Evolutionary conservation across 352 stramenopile species (phyloP), one percentile per base, ranked within the genome.

Genomic region (Globisporangium heterothallicum): DNA sequence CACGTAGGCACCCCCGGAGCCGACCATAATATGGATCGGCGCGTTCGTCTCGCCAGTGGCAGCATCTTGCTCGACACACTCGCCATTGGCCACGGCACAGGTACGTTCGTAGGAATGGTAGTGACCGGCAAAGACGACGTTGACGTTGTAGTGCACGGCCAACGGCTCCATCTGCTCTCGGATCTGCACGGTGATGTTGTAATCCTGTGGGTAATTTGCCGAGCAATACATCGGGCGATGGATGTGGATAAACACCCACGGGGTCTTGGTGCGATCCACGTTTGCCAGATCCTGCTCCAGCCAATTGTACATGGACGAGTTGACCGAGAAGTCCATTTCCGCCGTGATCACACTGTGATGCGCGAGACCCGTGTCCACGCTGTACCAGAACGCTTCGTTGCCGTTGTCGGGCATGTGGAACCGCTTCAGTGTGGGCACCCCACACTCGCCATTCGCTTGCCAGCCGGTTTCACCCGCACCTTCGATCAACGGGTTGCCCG

Each of bases 371-470:
- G 59, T 66, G 46, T 84, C 65, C 35, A 69, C 64, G 42, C 67
- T 78, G 63, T 80, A 84, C 66, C 70, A 84, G 43, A 70, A 83
- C 1, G 73, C 63, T 7, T 58, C 52, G 34, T 78, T 80, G 38
- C 68, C 65, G 36, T 77, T 71, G 18, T 70, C 63, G 1, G 74
- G 78, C 75, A 91, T 90, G 48, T 71, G 63, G 72, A 94, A 94
- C 30, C 80, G 70, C 46, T 77, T 82, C 10, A 70, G 54, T 8
- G 72, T 76, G 0, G 86, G 77, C 19, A 96, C 74, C 30, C 87
- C 84, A 61, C 87, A 96, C 63, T 96, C 87, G 12, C 87, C 87
- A 25, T 70, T 70, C 21, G 63, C 75, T 41, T 92, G 61, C 24
- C 72, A 61, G 12, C 65, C 70, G 13, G 58, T 56, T 13, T 56